Percentiles rank a stretch among this genome's conserved stretches.
Conservation (phyloP, 352 stramenopile genomes). For the Globisporangium mamillatum region DNA sequence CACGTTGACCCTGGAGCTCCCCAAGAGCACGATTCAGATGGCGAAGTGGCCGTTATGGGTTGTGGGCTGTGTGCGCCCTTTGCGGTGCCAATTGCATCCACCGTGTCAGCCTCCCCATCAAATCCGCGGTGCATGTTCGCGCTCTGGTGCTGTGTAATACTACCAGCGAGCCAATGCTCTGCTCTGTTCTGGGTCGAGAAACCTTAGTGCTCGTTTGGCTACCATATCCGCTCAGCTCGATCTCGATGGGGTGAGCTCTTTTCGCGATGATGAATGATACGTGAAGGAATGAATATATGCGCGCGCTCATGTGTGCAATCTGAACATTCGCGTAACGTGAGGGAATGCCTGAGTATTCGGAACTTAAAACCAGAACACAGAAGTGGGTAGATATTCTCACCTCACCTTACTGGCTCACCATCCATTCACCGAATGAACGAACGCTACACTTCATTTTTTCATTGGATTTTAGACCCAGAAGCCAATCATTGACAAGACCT, state of each 20-base stretch:
- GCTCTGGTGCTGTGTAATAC: neutral
- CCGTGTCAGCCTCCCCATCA: neutral
- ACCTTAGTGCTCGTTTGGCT: neutral
- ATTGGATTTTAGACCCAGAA: neutral
- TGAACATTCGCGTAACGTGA: neutral
- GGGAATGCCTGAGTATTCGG: neutral
- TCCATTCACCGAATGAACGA: neutral
- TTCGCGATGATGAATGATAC: neutral
- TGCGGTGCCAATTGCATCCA: neutral
- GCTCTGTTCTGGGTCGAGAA: neutral
- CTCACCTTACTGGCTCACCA: neutral
- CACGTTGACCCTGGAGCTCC: neutral
- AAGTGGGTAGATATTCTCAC: neutral
- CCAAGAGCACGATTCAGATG: neutral
- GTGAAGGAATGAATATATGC: too few relatives aligned
- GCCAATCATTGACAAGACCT: neutral
- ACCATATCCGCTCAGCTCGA: neutral
- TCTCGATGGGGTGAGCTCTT: neutral
- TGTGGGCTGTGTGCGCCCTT: neutral
- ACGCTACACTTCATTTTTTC: neutral
- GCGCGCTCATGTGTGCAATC: too few relatives aligned
- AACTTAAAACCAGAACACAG: slow-evolving; percentile 18
- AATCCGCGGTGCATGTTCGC: neutral
- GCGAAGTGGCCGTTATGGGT: too few relatives aligned
- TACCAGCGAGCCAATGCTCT: neutral